Conservation (phyloP, 169 alveolate genomes). For the Plasmodium fragile region DNA sequence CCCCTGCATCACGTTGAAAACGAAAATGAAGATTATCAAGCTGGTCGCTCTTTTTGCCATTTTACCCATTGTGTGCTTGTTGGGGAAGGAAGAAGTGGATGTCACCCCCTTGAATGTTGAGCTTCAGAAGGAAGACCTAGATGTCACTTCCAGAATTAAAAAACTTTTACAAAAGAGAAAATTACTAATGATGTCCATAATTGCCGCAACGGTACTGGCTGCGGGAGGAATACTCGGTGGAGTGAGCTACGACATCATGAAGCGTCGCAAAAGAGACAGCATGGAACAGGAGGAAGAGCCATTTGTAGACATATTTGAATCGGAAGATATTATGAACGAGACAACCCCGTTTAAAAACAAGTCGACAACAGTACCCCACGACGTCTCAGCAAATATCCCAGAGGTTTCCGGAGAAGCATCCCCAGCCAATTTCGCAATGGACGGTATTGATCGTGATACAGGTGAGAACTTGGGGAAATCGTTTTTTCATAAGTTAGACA, state of each 20-base stretch:
- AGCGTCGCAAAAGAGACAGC: background rate
- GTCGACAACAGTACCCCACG: background rate
- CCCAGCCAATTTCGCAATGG: background rate
- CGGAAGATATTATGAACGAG: background rate
- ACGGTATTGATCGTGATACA: background rate
- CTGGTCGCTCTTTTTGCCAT: background rate
- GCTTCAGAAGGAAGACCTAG: background rate
- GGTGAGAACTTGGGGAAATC: background rate
- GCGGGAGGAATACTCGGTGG: conserved; percentile 8
- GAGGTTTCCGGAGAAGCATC: background rate
- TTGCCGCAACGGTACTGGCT: background rate
- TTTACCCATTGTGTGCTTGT: background rate
- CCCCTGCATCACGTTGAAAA: background rate
- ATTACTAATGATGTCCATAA: background rate
- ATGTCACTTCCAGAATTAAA: background rate
- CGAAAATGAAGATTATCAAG: background rate
- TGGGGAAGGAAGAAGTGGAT: background rate
- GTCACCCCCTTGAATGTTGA: background rate
- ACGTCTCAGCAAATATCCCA: background rate
- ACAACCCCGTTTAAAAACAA: background rate
- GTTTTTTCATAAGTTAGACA: background rate
- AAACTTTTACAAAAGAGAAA: background rate
- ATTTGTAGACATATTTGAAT: background rate
- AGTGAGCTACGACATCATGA: background rate
- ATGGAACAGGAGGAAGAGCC: background rate